phyloP scores from a whole-genome alignment of 768 basidiomycete species.

The Pluteus cervinus region DNA sequence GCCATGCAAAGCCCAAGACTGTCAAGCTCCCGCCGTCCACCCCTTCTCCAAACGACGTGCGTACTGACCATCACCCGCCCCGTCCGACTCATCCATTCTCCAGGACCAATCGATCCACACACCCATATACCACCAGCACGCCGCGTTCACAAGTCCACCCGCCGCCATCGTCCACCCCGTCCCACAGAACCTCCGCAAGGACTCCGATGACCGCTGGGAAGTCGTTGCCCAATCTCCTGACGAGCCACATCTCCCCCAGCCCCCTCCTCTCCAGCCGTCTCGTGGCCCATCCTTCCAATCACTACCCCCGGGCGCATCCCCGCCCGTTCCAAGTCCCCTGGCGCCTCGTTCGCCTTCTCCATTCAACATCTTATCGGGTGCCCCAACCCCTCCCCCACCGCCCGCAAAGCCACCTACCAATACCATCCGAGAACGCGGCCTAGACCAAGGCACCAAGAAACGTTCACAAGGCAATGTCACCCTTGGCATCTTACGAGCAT shows the following conservation, averaged over 20 bases:
- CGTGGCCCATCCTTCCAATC: constrained; percentile 48
- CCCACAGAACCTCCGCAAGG: constrained; percentile 8
- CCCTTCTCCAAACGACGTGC: constrained; percentile 19
- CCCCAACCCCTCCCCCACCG: constrained; percentile 22
- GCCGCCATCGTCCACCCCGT: constrained; percentile 7
- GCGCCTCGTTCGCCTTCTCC: constrained; percentile 41
- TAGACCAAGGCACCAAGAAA: constrained; percentile 10
- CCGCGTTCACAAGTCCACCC: constrained; percentile 20
- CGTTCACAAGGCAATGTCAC: constrained; percentile 26
- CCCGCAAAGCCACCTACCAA: neutral
- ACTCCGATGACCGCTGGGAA: constrained; percentile 42
- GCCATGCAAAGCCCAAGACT: constrained; percentile 36
- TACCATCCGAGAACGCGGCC: neutral
- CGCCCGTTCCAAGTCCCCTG: constrained; percentile 29
- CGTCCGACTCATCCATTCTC: constrained; percentile 9
- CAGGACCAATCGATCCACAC: constrained; percentile 20
- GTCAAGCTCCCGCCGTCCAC: constrained; percentile 28
- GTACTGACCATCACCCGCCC: constrained; percentile 3
- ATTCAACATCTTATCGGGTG: constrained; percentile 26
- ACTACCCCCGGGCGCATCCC: constrained; percentile 37
- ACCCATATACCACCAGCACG: constrained; percentile 33
- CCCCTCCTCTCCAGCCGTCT: constrained; percentile 28
- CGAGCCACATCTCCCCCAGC: constrained; percentile 15
- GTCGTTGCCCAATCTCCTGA: constrained; percentile 27
- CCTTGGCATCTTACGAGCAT: constrained; percentile 51